Evolutionary conservation across 2,329 filamentous ascomycete species (phyloP), one percentile per base, ranked within the genome.

Genomic region (Phaeosphaeria sp.): DNA sequence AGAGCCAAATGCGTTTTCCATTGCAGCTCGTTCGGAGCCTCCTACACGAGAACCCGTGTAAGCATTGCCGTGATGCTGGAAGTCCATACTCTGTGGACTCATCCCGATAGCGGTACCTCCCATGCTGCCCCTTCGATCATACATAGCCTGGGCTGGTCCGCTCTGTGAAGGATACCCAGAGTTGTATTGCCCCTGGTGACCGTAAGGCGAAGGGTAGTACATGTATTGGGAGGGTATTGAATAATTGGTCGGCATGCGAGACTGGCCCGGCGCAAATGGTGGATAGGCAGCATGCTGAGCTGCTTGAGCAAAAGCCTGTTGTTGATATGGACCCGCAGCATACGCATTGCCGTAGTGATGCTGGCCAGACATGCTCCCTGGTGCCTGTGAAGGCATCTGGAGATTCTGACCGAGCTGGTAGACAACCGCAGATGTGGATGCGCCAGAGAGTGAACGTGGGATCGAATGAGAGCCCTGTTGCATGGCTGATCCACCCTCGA

Each of bases 371-470:
- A 74, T 64, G 6, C 51, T 62, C 42, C 59, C 55, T 17, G 66
- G 57, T 6, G 65, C 51, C 33, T 70, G 69, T 11, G 59, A 53
- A 24, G 74, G 66, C 64, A 74, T 72, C 49, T 79, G 78, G 7
- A 76, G 45, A 39, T 71, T 78, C 44, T 79, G 77, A 55, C 74
- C 74, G 13, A 77, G 64, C 40, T 78, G 77, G 48, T 79, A 79
- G 39, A 75, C 74, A n/a, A 78, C 55, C 9, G 77, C 77, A 22
- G 77, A 74, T 48, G 75, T 71, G 6, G 77, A 77, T 40, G 76
- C 73, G 36, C 76, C 74, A 30, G 76, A 73, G 15, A 77, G 55
- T n/a, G 69, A 65, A 40, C 71, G 71, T 51, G 76, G 74, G 52
- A 64, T 56, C 17, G 66, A 64, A 25, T 70, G 70, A 40, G 66